These are phyloP conservation scores for Aquilaria malaccensis DNA, from an alignment of 345 rosid species.

Conservation along the genomic window DNA sequence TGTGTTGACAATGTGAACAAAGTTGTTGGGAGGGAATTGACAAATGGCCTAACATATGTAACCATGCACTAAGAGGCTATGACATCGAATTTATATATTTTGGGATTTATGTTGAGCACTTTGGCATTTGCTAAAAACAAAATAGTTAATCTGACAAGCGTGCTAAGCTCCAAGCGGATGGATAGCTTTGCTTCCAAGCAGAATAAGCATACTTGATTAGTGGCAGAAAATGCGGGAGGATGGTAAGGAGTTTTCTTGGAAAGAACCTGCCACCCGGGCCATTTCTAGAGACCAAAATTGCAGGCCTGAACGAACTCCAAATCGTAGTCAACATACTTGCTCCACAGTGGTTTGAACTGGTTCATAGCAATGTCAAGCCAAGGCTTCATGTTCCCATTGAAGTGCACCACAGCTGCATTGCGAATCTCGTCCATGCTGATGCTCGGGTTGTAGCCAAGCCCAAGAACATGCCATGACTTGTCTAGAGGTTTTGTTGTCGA, in stretches of 20 bases:
- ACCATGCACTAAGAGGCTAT: too few relatives aligned
- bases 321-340: constrained; percentile 77
- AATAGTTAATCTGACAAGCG: not conserved
- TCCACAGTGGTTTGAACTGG: constrained; percentile 89
- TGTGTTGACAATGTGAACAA: too few relatives aligned
- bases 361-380: constrained; percentile 98
- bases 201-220: constrained; percentile 11
- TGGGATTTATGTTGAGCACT: too few relatives aligned
- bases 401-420: constrained; percentile 91
- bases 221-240: constrained; percentile 6
- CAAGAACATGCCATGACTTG: constrained; percentile 97
- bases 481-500: constrained; percentile 90
- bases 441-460: constrained; percentile 95
- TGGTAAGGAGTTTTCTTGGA: not conserved
- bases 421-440: constrained; percentile 85
- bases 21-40: too few relatives aligned
- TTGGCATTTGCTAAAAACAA: too few relatives aligned
- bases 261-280: constrained; percentile 2
- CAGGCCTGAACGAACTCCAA: constrained; percentile 87
- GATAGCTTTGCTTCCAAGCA: constrained; percentile 5
- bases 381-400: constrained; percentile 97
- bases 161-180: constrained; percentile 1
- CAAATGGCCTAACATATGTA: too few relatives aligned
- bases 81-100: too few relatives aligned
- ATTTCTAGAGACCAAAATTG: constrained; percentile 67